phyloP scores from a whole-genome alignment of 257 asterid species.

The Ilex aquifolium region DNA sequence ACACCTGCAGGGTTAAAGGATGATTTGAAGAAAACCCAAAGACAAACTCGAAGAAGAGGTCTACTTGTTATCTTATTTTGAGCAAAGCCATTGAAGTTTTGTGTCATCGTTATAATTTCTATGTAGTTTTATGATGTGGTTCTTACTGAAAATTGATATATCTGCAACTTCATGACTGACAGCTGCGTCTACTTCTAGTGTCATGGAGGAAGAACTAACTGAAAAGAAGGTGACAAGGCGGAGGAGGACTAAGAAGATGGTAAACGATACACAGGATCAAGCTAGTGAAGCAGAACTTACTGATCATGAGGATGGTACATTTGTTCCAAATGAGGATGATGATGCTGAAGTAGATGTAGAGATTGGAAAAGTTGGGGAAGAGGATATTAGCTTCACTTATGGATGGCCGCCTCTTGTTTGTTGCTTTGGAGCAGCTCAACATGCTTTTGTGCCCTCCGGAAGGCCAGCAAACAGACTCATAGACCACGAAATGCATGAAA shows the following conservation, averaged over 20 bases:
- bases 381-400: constrained; percentile 78
- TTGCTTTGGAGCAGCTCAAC: constrained; percentile 85
- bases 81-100: background rate
- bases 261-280: constrained; percentile 31
- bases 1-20: constrained; percentile 32
- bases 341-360: constrained; percentile 48
- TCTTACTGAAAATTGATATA: background rate
- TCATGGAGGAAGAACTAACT: constrained; percentile 36
- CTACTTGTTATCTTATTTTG: background rate
- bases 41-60: constrained; percentile 47
- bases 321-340: constrained; percentile 29
- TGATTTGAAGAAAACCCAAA: constrained; percentile 32
- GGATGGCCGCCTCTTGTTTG: constrained; percentile 99
- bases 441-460: constrained; percentile 82
- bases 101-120: background rate
- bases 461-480: constrained; percentile 72
- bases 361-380: constrained; percentile 57
- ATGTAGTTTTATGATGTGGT: background rate
- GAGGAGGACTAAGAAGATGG: constrained; percentile 44
- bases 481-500: constrained; percentile 70
- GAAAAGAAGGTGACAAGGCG: constrained; percentile 48
- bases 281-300: constrained; percentile 37
- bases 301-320: constrained; percentile 40
- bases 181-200: constrained; percentile 42
- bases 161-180: constrained; percentile 22